Conservation (phyloP, 306 rosid species). For the Boehmeria nivea region DNA sequence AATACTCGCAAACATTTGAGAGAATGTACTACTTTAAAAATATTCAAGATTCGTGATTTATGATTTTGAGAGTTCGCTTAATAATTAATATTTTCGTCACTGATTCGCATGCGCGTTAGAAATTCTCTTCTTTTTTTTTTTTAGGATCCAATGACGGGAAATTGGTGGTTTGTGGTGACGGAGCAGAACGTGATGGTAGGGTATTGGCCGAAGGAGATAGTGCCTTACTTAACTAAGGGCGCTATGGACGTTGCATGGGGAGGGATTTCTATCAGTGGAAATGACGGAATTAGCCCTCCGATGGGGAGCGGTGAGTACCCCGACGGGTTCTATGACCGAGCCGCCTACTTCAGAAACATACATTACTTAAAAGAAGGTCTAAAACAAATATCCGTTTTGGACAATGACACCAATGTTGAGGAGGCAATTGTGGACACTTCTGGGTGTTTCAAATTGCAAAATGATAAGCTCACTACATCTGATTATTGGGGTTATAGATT, state of each 20-base stretch:
- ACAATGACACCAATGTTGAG: not conserved
- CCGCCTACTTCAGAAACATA: not conserved
- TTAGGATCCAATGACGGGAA: conserved; percentile 2
- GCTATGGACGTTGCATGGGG: conserved; percentile 19
- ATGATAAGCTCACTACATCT: not conserved
- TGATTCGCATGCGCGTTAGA: no score
- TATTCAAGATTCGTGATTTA: no score
- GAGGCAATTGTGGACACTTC: not conserved
- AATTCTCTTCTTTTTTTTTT: not conserved
- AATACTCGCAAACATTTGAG: no score
- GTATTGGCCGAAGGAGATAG: conserved; percentile 25
- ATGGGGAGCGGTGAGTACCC: conserved; percentile 20
- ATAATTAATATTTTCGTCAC: no score
- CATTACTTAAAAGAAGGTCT: not conserved
- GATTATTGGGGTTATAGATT: conserved; percentile 11
- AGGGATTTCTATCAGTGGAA: conserved; percentile 4
- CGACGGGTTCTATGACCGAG: not conserved
- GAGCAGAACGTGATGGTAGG: not conserved
- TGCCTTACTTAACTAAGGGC: not conserved
- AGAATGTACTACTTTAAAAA: no score
- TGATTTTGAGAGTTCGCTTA: no score
- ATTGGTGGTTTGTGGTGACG: conserved; percentile 23
- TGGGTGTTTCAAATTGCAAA: conserved; percentile 9
- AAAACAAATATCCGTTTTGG: not conserved
- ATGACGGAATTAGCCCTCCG: conserved; percentile 2